Conservation (phyloP, 2,329 filamentous ascomycete genomes). For the Pyrenophora teres region DNA sequence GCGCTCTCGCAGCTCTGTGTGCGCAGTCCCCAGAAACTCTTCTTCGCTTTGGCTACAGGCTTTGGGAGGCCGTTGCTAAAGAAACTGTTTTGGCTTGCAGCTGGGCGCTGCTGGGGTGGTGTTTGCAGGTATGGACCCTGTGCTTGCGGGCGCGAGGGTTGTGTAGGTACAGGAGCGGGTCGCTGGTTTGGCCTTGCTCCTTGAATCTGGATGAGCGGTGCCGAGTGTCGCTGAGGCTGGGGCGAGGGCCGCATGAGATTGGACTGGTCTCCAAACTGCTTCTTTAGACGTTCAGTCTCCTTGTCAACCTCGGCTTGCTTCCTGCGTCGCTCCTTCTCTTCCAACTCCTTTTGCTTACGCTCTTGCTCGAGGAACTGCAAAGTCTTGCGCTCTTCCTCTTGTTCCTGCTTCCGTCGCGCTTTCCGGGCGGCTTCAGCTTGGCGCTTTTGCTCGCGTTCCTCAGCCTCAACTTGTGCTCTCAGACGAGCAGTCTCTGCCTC, state of each 20-base stretch:
- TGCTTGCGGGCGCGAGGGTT: constrained; percentile 18
- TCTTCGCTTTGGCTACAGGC: constrained; percentile 40
- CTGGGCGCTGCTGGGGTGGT: constrained; percentile 27
- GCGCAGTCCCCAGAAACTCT: constrained; percentile 47
- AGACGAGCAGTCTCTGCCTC: constrained; percentile 56
- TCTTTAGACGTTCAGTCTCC: constrained; percentile 76
- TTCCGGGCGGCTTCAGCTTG: constrained; percentile 51
- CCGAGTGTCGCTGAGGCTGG: constrained; percentile 31
- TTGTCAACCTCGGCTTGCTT: constrained; percentile 63
- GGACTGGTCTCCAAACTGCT: constrained; percentile 63
- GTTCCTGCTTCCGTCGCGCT: constrained; percentile 63
- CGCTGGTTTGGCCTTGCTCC: constrained; percentile 14
- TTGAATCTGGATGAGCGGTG: constrained; percentile 24
- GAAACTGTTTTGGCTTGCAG: constrained; percentile 42
- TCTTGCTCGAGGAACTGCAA: constrained; percentile 42
- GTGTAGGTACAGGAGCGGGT: constrained; percentile 23
- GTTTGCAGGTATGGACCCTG: constrained; percentile 42
- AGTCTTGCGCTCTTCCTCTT: constrained; percentile 55
- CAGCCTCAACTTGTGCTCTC: constrained; percentile 50
- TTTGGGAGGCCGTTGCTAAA: constrained; percentile 41
- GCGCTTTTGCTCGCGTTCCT: constrained; percentile 55
- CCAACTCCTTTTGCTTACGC: constrained; percentile 65
- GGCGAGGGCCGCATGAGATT: constrained; percentile 29
- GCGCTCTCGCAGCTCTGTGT: constrained; percentile 37
- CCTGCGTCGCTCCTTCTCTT: constrained; percentile 64